phyloP scores from a whole-genome alignment of 306 rosid genomes.

The Cicer pinnatifidum region DNA sequence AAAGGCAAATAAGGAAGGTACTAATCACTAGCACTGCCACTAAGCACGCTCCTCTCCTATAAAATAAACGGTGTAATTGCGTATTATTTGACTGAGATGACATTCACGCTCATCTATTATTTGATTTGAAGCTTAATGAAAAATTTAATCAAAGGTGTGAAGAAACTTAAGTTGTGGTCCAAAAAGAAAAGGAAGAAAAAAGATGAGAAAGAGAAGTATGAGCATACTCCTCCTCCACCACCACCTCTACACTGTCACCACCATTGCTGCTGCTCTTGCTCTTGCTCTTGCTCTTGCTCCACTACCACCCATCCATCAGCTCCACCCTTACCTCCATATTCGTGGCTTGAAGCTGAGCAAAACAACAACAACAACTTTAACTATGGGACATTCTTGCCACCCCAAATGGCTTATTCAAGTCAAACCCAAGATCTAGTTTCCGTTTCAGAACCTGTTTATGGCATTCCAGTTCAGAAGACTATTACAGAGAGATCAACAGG shows the following conservation, averaged over 20 bases:
- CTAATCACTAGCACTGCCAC: neutral
- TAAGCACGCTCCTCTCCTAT: conserved; percentile 19
- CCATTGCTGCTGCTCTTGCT: conserved; percentile 40
- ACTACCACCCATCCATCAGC: conserved; percentile 61
- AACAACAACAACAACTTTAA: neutral
- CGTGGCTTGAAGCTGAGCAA: conserved; percentile 56
- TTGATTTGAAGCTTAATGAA: conserved; percentile 32
- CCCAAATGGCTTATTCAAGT: conserved; percentile 20
- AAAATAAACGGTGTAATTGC: conserved; percentile 21
- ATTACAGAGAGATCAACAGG: conserved; percentile 38
- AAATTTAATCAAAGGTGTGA: conserved; percentile 60
- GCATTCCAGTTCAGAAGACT: conserved; percentile 49
- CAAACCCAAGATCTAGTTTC: conserved; percentile 48
- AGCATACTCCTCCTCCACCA: conserved; percentile 40
- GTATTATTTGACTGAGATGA: too few species aligned
- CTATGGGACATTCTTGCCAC: conserved; percentile 47
- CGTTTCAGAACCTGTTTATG: conserved; percentile 55
- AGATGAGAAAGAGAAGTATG: neutral
- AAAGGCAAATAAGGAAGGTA: conserved; percentile 21
- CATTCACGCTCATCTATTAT: neutral
- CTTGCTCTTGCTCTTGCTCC: conserved; percentile 44
- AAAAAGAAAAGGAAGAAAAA: conserved; percentile 56
- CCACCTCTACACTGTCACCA: conserved; percentile 33
- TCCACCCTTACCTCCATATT: conserved; percentile 63
- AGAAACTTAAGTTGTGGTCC: conserved; percentile 70